Percentiles rank a stretch among this genome's conserved stretches.
These are phyloP conservation scores for Elaeis oleifera DNA, from an alignment of 202 grass and related monocot genomes.

Conservation along the genomic window DNA sequence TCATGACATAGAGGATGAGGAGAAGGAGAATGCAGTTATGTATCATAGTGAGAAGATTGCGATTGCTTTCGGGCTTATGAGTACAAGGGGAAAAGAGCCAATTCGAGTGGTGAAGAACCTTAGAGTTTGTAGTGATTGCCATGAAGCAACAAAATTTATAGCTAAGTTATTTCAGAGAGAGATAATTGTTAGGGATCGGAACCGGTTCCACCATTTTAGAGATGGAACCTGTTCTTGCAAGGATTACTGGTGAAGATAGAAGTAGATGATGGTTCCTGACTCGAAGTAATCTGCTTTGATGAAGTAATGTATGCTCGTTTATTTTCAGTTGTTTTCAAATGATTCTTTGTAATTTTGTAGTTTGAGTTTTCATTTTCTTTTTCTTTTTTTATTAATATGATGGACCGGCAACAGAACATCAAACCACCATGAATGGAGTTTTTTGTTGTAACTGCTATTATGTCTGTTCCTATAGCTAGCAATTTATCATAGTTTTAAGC, in stretches of 20 bases:
- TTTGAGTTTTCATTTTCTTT: no score
- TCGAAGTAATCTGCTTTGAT: no score
- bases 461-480: no score
- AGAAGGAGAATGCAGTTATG: conserved; percentile 12
- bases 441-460: no score
- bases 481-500: no score
- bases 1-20: conserved; percentile 16
- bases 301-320: no score
- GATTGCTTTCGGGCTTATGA: conserved; percentile 20
- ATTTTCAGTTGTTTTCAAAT: no score
- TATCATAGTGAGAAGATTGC: conserved; percentile 23
- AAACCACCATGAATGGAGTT: no score
- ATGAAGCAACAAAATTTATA: conserved; percentile 16
- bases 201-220: no score
- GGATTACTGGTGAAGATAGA: neutral
- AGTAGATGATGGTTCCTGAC: neutral
- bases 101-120: conserved; percentile 21
- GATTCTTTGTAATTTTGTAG: no score
- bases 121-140: conserved; percentile 13
- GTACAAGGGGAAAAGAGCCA: conserved; percentile 2
- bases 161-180: conserved; percentile 4
- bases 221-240: neutral
- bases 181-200: conserved; percentile 4
- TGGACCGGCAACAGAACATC: no score
- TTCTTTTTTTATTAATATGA: no score